These are phyloP conservation scores for Talaromyces marneffei DNA, from an alignment of 2,329 filamentous ascomycete species.

Conservation along the genomic window DNA sequence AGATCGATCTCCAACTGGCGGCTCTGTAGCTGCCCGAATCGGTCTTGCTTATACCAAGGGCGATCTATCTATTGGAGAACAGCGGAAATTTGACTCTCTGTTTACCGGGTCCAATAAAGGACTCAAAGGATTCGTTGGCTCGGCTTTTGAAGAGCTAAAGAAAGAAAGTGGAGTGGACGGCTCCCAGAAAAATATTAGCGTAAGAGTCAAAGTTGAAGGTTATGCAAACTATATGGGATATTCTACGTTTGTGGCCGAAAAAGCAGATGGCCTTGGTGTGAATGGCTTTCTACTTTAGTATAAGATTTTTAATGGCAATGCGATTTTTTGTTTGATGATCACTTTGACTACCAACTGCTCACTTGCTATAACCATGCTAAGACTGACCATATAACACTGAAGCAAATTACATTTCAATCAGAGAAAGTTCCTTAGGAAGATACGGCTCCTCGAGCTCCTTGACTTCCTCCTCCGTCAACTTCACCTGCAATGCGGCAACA, in stretches of 20 bases:
- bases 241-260: neutral
- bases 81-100: neutral
- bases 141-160: neutral
- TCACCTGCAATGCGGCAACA: conserved; percentile 42
- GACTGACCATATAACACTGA: neutral
- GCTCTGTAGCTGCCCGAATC: conserved; percentile 34
- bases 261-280: neutral
- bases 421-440: conserved; percentile 4
- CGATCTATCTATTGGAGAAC: neutral
- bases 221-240: conserved; percentile 1
- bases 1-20: conserved; percentile 40
- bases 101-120: neutral
- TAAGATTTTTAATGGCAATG: neutral
- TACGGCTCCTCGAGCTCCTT: conserved; percentile 59
- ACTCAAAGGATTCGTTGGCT: neutral
- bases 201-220: neutral
- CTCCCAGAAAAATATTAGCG: neutral
- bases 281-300: neutral
- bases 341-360: neutral
- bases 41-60: conserved; percentile 32
- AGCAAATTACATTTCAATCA: neutral
- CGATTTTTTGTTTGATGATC: neutral
- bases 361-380: neutral
- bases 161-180: neutral
- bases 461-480: conserved; percentile 54